Conservation (phyloP, 805 yeast genomes). For the Yarrowia sp. region DNA sequence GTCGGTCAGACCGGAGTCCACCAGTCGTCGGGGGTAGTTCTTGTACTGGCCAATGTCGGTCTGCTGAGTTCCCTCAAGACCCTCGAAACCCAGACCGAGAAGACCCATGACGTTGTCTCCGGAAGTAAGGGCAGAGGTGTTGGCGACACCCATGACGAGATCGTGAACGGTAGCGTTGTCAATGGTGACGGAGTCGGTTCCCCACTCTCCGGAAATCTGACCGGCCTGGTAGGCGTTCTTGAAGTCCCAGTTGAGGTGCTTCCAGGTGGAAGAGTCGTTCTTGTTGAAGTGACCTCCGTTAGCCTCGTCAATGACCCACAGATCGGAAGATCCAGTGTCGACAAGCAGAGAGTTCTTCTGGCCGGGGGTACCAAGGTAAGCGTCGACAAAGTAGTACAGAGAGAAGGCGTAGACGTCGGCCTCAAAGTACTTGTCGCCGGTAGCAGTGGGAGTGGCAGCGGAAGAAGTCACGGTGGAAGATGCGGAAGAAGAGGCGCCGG, state of each 20-base stretch:
- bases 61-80: conserved; percentile 47
- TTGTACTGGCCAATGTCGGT: conserved; percentile 43
- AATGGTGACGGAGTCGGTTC: conserved; percentile 62
- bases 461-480: conserved; percentile 26
- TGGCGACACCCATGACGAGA: conserved; percentile 74
- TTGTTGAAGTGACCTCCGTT: conserved; percentile 36
- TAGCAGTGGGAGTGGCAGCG: conserved; percentile 25
- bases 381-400: conserved; percentile 41
- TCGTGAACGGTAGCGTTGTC: conserved; percentile 58
- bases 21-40: conserved; percentile 47
- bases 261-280: conserved; percentile 42
- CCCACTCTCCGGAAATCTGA: conserved; percentile 60
- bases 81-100: conserved; percentile 52
- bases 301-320: conserved; percentile 57
- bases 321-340: conserved; percentile 76
- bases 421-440: conserved; percentile 36
- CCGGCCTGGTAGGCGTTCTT: conserved; percentile 50
- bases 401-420: conserved; percentile 38
- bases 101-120: conserved; percentile 45
- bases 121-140: conserved; percentile 57
- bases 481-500: not conserved
- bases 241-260: conserved; percentile 43
- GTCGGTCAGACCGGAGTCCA: conserved; percentile 51
- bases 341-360: conserved; percentile 61
- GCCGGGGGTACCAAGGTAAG: conserved; percentile 62